Evolutionary conservation across 495 filamentous ascomycete genomes (phyloP).

Genomic region (Aspergillus taichungensis): DNA sequence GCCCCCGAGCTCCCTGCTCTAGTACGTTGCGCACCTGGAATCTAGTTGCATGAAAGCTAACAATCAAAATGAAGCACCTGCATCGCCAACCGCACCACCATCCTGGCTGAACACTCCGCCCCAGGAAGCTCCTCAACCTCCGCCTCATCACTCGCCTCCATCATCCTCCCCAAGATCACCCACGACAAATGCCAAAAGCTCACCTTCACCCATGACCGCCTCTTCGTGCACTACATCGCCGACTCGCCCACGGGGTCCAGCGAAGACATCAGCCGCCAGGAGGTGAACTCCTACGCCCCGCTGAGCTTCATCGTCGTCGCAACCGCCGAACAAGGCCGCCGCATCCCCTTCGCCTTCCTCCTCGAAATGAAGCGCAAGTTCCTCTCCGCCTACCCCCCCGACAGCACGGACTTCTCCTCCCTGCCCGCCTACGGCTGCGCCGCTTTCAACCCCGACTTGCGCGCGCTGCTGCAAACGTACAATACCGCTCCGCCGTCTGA

Average conservation of each 20-base stretch:
- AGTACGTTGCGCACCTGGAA: slow-evolving; percentile 43
- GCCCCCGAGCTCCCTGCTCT: slow-evolving; percentile 65
- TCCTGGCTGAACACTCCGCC: slow-evolving; percentile 83
- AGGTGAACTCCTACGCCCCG: slow-evolving; percentile 55
- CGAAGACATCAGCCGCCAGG: slow-evolving; percentile 19
- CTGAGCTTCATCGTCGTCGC: slow-evolving; percentile 83
- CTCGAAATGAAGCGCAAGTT: slow-evolving; percentile 88
- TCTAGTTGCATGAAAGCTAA: slow-evolving; percentile 8
- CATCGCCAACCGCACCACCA: slow-evolving; percentile 83
- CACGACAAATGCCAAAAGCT: slow-evolving; percentile 77
- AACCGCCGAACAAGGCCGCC: slow-evolving; percentile 65
- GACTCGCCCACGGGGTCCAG: slow-evolving; percentile 59
- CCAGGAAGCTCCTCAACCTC: slow-evolving; percentile 59
- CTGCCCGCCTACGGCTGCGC: slow-evolving; percentile 86
- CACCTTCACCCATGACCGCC: slow-evolving; percentile 82
- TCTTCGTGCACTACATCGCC: slow-evolving; percentile 95
- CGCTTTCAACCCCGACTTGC: slow-evolving; percentile 73
- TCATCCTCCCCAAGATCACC: slow-evolving; percentile 91
- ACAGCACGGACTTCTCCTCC: slow-evolving; percentile 60
- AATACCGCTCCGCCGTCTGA: slow-evolving; percentile 75
- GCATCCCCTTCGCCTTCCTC: slow-evolving; percentile 87
- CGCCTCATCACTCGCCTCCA: slow-evolving; percentile 75
- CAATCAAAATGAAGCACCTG: slow-evolving; percentile 54
- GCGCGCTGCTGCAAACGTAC: slow-evolving; percentile 71
- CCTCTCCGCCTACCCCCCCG: slow-evolving; percentile 58